These are phyloP conservation scores for Polysphondylium violaceum DNA, from an alignment of 78 protist species.

Conservation along the genomic window DNA sequence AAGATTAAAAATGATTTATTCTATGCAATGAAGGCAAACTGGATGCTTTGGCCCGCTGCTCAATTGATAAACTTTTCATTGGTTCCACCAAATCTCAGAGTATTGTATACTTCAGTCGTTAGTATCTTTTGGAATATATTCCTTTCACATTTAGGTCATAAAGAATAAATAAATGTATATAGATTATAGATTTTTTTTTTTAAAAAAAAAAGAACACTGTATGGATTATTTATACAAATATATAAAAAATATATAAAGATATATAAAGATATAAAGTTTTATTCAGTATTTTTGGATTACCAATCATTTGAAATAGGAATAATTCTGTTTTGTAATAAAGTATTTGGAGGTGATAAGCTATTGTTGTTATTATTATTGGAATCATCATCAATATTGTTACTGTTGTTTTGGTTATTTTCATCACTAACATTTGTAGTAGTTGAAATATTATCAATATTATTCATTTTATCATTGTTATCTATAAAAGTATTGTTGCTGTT, in stretches of 20 bases:
- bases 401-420: not conserved
- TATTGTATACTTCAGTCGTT: constrained; percentile 39
- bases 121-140: constrained; percentile 77
- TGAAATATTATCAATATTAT: not conserved
- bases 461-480: not conserved
- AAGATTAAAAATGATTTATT: constrained; percentile 23
- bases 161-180: not conserved
- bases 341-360: not conserved
- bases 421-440: not conserved
- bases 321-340: not conserved
- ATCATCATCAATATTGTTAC: not conserved
- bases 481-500: not conserved
- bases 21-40: constrained; percentile 26
- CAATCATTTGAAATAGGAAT: constrained; percentile 30
- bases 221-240: constrained; percentile 2
- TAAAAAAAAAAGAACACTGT: constrained; percentile 1
- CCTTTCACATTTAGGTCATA: constrained; percentile 39
- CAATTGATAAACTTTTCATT: constrained; percentile 31
- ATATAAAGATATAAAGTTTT: no score
- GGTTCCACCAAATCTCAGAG: constrained; percentile 47
- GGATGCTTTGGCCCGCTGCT: constrained; percentile 67
- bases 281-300: constrained; percentile 1
- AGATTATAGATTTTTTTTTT: not conserved
- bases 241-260: no score
- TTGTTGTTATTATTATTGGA: not conserved